These are phyloP conservation scores for Pseudopediastrum boryanum DNA, from an alignment of 139 green algal species.

Conservation along the genomic window DNA sequence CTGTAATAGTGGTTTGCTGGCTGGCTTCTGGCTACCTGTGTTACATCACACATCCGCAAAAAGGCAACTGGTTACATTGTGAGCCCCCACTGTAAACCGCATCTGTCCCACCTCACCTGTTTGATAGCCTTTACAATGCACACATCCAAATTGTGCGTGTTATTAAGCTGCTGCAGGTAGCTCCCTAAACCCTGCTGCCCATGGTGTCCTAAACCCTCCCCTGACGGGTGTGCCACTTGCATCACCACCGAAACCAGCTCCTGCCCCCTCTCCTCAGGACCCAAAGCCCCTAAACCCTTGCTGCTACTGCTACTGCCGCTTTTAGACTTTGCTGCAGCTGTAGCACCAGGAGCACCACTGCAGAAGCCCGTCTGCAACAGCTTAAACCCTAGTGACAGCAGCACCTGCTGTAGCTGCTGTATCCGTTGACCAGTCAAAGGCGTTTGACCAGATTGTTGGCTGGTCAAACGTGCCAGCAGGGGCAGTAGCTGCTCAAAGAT, in stretches of 20 bases:
- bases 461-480: conserved; percentile 31
- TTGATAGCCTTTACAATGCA: conserved; percentile 27
- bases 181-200: background rate
- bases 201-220: background rate
- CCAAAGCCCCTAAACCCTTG: conserved; percentile 9
- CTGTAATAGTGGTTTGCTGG: no score
- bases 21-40: no score
- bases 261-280: conserved; percentile 53
- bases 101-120: no score
- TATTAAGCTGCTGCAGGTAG: conserved; percentile 17
- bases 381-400: conserved; percentile 34
- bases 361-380: conserved; percentile 58
- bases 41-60: no score
- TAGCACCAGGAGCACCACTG: background rate
- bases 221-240: conserved; percentile 40
- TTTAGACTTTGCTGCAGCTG: background rate
- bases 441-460: no score
- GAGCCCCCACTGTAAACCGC: no score
- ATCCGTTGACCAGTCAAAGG: background rate
- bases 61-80: no score
- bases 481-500: no score
- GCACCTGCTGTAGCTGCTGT: conserved; percentile 20
- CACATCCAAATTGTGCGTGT: conserved; percentile 27
- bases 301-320: conserved; percentile 1
- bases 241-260: conserved; percentile 66